Conservation (phyloP, 441 rosid genomes). For the Gossypium davidsonii region DNA sequence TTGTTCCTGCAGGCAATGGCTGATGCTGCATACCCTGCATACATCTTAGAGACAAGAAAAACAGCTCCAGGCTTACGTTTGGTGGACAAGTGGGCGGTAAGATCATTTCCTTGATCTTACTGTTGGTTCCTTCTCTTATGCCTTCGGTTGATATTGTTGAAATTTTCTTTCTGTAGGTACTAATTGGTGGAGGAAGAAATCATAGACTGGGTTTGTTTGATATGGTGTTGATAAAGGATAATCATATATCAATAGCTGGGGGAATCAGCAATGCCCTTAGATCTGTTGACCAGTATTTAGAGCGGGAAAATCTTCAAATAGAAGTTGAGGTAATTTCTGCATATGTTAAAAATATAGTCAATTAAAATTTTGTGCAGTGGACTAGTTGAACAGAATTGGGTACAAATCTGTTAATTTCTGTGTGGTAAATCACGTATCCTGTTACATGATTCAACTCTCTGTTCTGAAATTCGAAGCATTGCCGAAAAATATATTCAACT, state of each 20-base stretch:
- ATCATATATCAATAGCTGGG: constrained; percentile 91
- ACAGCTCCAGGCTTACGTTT: constrained; percentile 89
- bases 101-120: constrained; percentile 24
- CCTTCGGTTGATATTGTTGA: constrained; percentile 22
- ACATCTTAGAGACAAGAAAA: constrained; percentile 85
- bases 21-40: constrained; percentile 82
- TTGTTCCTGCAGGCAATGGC: constrained; percentile 70
- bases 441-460: not conserved
- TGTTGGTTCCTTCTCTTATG: constrained; percentile 7
- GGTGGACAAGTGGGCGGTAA: constrained; percentile 96
- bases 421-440: not conserved
- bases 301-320: constrained; percentile 60
- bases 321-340: constrained; percentile 71
- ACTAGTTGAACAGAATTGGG: not conserved
- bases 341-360: not conserved
- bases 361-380: not conserved
- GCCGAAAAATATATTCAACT: not conserved
- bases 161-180: constrained; percentile 42
- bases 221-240: constrained; percentile 95
- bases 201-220: constrained; percentile 95
- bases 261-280: constrained; percentile 67
- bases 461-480: not conserved
- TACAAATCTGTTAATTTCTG: constrained; percentile 5
- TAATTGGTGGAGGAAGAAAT: constrained; percentile 88
- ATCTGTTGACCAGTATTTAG: constrained; percentile 64